Evolutionary conservation across 1,284 basidiomycete genomes (phyloP).

Genomic region (Abortiporus biennis): DNA sequence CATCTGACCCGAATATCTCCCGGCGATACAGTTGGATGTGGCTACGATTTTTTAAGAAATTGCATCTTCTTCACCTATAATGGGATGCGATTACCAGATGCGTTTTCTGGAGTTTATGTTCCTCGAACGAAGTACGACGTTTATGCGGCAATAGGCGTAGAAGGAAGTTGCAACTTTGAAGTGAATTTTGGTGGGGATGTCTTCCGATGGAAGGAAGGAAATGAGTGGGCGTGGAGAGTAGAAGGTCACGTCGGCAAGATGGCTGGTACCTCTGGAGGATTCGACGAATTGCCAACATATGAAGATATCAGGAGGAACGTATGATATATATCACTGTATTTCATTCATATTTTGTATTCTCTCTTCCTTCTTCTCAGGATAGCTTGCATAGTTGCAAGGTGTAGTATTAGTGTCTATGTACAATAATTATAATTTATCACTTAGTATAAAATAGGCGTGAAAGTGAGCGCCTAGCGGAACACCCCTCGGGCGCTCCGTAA

Average conservation of each 20-base stretch:
- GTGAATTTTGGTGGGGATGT: slow-evolving; percentile 58
- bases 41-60: slow-evolving; percentile 48
- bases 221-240: slow-evolving; percentile 54
- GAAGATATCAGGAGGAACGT: no score
- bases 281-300: slow-evolving; percentile 11
- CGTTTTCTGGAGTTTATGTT: slow-evolving; percentile 54
- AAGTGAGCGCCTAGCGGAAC: no score
- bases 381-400: no score
- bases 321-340: no score
- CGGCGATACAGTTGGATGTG: slow-evolving; percentile 56
- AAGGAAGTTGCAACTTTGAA: slow-evolving; percentile 45
- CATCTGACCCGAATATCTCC: slow-evolving; percentile 26
- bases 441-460: no score
- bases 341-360: no score
- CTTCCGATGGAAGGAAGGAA: slow-evolving; percentile 58
- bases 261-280: slow-evolving; percentile 5
- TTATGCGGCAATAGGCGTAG: slow-evolving; percentile 58
- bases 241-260: slow-evolving; percentile 49
- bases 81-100: slow-evolving; percentile 47
- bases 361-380: no score
- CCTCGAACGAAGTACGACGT: slow-evolving; percentile 47
- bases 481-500: no score
- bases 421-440: no score
- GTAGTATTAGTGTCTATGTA: no score
- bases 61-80: slow-evolving; percentile 64